Conservation (phyloP, 352 stramenopile species). For the Phytophthora podocarpi region DNA sequence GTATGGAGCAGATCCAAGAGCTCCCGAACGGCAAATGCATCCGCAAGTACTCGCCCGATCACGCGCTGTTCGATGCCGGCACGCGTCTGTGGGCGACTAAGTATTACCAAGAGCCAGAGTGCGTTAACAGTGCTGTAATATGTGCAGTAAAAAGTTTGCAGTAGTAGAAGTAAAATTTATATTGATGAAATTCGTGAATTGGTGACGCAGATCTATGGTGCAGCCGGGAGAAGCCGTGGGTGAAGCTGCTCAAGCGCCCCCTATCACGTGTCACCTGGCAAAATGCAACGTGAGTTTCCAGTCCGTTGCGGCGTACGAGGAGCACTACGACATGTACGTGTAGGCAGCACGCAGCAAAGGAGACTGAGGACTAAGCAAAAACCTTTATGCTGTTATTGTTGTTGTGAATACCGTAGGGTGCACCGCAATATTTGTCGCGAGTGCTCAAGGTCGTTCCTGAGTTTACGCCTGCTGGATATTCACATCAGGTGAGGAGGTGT, state of each 20-base stretch:
- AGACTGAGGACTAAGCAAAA: neutral
- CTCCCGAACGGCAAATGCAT: conserved; percentile 47
- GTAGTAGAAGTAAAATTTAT: neutral
- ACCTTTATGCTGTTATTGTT: too few relatives aligned
- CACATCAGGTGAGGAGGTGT: conserved; percentile 40
- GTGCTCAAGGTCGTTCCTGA: conserved; percentile 58
- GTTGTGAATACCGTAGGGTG: conserved; percentile 19
- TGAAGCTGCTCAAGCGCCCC: conserved; percentile 2
- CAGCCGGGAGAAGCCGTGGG: conserved; percentile 13
- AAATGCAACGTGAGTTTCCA: conserved; percentile 53
- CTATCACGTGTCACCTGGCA: conserved; percentile 50
- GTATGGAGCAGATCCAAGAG: conserved; percentile 40
- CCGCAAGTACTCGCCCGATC: conserved; percentile 57
- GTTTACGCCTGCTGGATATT: conserved; percentile 54
- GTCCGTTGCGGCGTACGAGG: conserved; percentile 55
- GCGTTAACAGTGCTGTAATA: neutral
- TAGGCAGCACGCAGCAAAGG: neutral
- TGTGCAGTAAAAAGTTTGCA: neutral
- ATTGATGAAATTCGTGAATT: conserved; percentile 7
- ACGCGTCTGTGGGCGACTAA: conserved; percentile 48
- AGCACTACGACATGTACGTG: conserved; percentile 68
- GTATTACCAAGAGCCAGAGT: conserved; percentile 50
- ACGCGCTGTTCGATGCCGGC: conserved; percentile 50
- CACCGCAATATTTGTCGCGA: conserved; percentile 54
- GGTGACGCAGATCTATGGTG: conserved; percentile 26